Percentiles rank a stretch among this genome's conserved stretches.
Evolutionary conservation across 2,329 filamentous ascomycete genomes (phyloP).

Genomic region (Metarhizium robertsii): DNA sequence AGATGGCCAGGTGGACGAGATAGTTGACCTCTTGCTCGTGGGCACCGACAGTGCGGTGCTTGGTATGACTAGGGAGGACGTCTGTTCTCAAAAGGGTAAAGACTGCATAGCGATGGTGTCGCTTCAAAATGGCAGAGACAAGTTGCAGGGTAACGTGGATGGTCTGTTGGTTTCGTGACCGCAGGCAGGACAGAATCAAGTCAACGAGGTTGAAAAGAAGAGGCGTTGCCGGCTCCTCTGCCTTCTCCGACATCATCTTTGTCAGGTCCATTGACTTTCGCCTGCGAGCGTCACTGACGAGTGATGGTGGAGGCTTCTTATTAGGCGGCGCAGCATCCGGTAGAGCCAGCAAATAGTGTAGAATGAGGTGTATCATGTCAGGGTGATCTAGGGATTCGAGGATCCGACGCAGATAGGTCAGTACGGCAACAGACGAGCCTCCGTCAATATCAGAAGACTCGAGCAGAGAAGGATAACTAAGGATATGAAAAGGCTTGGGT

Average conservation of each 20-base stretch:
- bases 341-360: conserved; percentile 83
- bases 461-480: conserved; percentile 83
- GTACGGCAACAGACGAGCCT: conserved; percentile 88
- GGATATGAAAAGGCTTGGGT: neutral
- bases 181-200: conserved; percentile 74
- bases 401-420: conserved; percentile 86
- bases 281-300: conserved; percentile 61
- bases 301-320: conserved; percentile 32
- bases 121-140: conserved; percentile 73
- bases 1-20: conserved; percentile 58
- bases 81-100: conserved; percentile 65
- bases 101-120: conserved; percentile 81
- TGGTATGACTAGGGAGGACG: conserved; percentile 41
- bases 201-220: conserved; percentile 90
- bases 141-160: conserved; percentile 83
- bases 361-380: conserved; percentile 86
- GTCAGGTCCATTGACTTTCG: conserved; percentile 85
- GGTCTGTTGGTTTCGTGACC: conserved; percentile 79
- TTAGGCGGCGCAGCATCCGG: conserved; percentile 42
- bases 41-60: conserved; percentile 59
- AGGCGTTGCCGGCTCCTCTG: conserved; percentile 66
- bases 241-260: conserved; percentile 65
- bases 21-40: conserved; percentile 67
- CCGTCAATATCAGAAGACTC: conserved; percentile 97
- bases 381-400: conserved; percentile 86